Base-by-base conservation (phyloP, 768 basidiomycete genomes). In the Phanerodontia chrysosporium region DNA sequence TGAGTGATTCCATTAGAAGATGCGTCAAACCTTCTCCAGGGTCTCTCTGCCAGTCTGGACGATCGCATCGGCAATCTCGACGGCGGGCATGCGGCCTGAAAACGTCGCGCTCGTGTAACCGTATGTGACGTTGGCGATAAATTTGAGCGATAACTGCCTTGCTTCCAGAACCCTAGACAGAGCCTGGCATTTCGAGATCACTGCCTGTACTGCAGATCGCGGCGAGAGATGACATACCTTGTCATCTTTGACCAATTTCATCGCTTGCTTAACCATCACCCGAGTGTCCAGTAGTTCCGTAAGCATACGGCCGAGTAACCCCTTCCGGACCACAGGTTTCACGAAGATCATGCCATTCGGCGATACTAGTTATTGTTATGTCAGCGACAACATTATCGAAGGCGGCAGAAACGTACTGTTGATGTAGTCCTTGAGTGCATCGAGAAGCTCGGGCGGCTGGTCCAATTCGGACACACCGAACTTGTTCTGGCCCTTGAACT, bases 51-150 rank as follows among this genome's bases (percentile, higher is more conserved):
- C 96, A 45, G 85, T 95, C 74, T 98, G 95, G 0, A 99, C 96
- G 65, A 98, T 98, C 58, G 93, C 93, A 66, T 99, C 97, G 0
- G 97, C 97, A 42, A 99, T 93, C 71, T 98, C 95, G 21, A 98
- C 95, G 10, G 92, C 93, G 24, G 97, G 97, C 97, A 99, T 98
- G 49, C 97, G 80, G 2, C 97, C 97, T 16, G 95, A 98, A 68
- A 86, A 97, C 1, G 90, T 89, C 1, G 97, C 97, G 60, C 90
- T 82, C 0, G 96, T 98, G 69, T 99, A 98, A 0, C 97, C 96
- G 66, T 99, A 98, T 0, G 93, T 98, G 42, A 92, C 90, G 68
- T 98, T 94, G 36, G 91, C 84, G 48, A 99, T 95, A 64, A 89
- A 95, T 73, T 99, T 98, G 49, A 99, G 79, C 58, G 92, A 85